phyloP scores from a whole-genome alignment of 1,284 basidiomycete genomes.

The Ganoderma meredithae region DNA sequence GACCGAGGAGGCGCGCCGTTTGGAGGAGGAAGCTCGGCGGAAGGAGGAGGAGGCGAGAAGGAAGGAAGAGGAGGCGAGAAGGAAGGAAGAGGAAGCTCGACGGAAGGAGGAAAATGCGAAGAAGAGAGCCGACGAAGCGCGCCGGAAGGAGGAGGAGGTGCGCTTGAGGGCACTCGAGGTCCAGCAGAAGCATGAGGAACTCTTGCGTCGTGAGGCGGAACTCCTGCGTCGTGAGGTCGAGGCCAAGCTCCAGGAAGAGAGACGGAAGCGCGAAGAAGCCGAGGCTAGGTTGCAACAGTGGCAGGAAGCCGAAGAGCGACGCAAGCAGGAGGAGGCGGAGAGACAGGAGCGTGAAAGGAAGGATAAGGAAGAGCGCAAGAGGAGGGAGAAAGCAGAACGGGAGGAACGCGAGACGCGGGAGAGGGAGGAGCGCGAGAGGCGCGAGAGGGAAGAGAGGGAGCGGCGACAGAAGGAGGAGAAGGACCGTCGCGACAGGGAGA shows the following conservation, averaged over 20 bases:
- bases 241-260: slow-evolving; percentile 33
- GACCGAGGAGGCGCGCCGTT: slow-evolving; percentile 33
- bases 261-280: slow-evolving; percentile 28
- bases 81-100: slow-evolving; percentile 40
- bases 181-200: slow-evolving; percentile 37
- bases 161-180: slow-evolving; percentile 32
- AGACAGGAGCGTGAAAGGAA: slow-evolving; percentile 26
- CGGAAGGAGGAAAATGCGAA: slow-evolving; percentile 40
- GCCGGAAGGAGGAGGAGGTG: slow-evolving; percentile 40
- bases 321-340: slow-evolving; percentile 19
- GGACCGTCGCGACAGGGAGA: slow-evolving; percentile 35
- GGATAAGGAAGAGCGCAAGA: slow-evolving; percentile 37
- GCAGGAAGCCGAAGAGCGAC: slow-evolving; percentile 24
- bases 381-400: slow-evolving; percentile 40
- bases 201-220: slow-evolving; percentile 35
- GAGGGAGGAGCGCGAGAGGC: slow-evolving; percentile 26
- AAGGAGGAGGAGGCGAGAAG: slow-evolving; percentile 38
- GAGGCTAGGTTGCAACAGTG: slow-evolving; percentile 33
- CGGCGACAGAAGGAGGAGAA: slow-evolving; percentile 41
- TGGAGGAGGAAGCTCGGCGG: slow-evolving; percentile 34
- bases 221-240: slow-evolving; percentile 30
- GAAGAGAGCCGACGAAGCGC: slow-evolving; percentile 41
- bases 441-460: slow-evolving; percentile 36
- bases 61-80: slow-evolving; percentile 40
- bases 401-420: slow-evolving; percentile 33